Conservation (phyloP, 148 eudicot genomes). For the Beta vulgaris region DNA sequence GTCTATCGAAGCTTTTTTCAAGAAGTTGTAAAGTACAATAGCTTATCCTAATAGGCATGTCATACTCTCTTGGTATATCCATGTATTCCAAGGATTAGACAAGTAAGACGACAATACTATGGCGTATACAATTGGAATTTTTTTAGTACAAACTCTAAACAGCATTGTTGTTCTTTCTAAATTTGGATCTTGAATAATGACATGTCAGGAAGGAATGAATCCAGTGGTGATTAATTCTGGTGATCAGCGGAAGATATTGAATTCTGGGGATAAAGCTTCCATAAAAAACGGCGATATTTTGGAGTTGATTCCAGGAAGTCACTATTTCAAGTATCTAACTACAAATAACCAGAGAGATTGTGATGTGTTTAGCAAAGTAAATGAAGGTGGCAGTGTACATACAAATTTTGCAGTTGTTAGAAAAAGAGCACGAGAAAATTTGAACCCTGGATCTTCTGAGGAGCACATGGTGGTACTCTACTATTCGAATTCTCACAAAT, state of each 20-base stretch:
- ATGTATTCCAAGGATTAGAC: not conserved
- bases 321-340: slow-evolving; percentile 58
- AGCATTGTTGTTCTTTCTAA: slow-evolving; percentile 7
- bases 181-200: slow-evolving; percentile 19
- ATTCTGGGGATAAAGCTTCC: slow-evolving; percentile 45
- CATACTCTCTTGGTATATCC: not conserved
- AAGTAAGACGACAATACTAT: not conserved
- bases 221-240: slow-evolving; percentile 65
- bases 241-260: slow-evolving; percentile 54
- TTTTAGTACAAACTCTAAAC: not conserved
- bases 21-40: not conserved
- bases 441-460: slow-evolving; percentile 35
- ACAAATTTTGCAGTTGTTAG: slow-evolving; percentile 24
- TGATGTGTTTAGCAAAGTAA: slow-evolving; percentile 23
- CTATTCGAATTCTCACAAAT: not conserved
- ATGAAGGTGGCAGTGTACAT: slow-evolving; percentile 22
- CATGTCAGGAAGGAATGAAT: slow-evolving; percentile 75
- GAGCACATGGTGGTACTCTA: slow-evolving; percentile 26
- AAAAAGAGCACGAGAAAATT: slow-evolving; percentile 46
- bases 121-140: not conserved
- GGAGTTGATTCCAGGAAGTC: slow-evolving; percentile 87
- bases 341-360: slow-evolving; percentile 26
- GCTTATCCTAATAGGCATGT: not conserved
- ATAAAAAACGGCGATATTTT: slow-evolving; percentile 66
- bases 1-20: not conserved